Evolutionary conservation across 768 basidiomycete genomes (phyloP).

Genomic region (Lactarius sanguifluus): DNA sequence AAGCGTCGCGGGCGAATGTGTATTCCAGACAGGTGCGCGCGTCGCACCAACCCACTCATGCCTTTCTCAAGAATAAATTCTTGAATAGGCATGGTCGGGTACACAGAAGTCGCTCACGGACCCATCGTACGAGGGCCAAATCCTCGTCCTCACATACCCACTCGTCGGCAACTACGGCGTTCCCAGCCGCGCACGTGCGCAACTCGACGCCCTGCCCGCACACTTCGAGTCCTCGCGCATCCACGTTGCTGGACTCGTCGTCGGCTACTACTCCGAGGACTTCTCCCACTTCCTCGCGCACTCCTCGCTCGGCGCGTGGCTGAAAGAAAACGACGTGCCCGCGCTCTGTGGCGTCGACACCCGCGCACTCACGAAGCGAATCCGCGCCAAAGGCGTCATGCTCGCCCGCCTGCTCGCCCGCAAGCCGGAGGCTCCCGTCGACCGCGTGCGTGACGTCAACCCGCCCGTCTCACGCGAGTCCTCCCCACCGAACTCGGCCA

Average conservation of each 20-base stretch:
- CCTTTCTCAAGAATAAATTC: constrained; percentile 23
- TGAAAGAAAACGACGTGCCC: constrained; percentile 91
- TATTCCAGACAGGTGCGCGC: constrained; percentile 93
- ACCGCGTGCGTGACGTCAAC: constrained; percentile 38
- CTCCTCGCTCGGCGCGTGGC: constrained; percentile 87
- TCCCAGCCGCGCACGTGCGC: constrained; percentile 58
- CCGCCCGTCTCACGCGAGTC: constrained; percentile 48
- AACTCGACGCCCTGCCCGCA: constrained; percentile 56
- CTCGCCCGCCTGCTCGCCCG: constrained; percentile 80
- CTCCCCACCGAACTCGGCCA: constrained; percentile 46
- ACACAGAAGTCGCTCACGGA: constrained; percentile 98
- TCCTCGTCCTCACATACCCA: constrained; percentile 96
- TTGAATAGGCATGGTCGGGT: constrained; percentile 92
- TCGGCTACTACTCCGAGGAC: constrained; percentile 91
- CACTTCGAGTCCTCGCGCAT: constrained; percentile 96
- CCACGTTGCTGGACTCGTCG: constrained; percentile 87
- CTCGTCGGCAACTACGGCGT: constrained; percentile 98
- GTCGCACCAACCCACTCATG: constrained; percentile 8
- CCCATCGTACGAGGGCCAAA: constrained; percentile 97
- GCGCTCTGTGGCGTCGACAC: constrained; percentile 97
- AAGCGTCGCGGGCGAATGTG: constrained; percentile 95
- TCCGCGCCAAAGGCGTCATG: constrained; percentile 92
- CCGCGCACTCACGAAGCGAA: constrained; percentile 92
- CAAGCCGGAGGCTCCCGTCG: constrained; percentile 47
- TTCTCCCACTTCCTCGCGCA: constrained; percentile 93